phyloP scores from a whole-genome alignment of 2,329 filamentous ascomycete genomes.

The Pezizomycotina sp. region DNA sequence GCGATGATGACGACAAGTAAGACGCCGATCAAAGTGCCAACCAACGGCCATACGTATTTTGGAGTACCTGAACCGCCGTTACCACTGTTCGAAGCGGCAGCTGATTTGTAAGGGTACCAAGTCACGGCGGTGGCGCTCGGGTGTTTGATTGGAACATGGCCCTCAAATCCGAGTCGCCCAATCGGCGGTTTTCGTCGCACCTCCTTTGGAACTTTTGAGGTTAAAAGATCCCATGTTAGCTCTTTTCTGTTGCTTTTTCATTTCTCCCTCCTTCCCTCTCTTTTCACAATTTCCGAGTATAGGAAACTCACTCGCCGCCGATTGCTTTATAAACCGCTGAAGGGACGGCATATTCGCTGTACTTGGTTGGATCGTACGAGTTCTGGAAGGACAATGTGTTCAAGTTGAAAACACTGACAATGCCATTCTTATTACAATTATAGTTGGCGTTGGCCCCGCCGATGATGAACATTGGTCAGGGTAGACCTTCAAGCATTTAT shows the following conservation, averaged over 20 bases:
- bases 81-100: slow-evolving; percentile 4
- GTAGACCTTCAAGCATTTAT: slow-evolving; percentile 25
- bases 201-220: slow-evolving; percentile 12
- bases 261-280: neutral
- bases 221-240: slow-evolving; percentile 1
- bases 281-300: neutral
- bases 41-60: slow-evolving; percentile 15
- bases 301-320: slow-evolving; percentile 22
- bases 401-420: slow-evolving; percentile 27
- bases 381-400: slow-evolving; percentile 21
- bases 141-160: slow-evolving; percentile 16
- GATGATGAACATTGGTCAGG: slow-evolving; percentile 28
- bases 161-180: slow-evolving; percentile 18
- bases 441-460: slow-evolving; percentile 19
- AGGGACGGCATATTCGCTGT: slow-evolving; percentile 24
- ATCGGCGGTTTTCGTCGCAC: slow-evolving; percentile 19
- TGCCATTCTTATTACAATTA: slow-evolving; percentile 19
- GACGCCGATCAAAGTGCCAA: slow-evolving; percentile 14
- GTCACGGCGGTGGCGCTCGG: slow-evolving; percentile 9
- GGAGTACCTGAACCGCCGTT: slow-evolving; percentile 7
- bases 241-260: slow-evolving; percentile 5
- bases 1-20: slow-evolving; percentile 13
- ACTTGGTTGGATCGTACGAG: slow-evolving; percentile 20
- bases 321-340: slow-evolving; percentile 19
- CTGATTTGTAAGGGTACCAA: slow-evolving; percentile 17